Evolutionary conservation across 495 filamentous ascomycete species (phyloP).

Genomic region (Pseudoneurospora amorphoporcata): DNA sequence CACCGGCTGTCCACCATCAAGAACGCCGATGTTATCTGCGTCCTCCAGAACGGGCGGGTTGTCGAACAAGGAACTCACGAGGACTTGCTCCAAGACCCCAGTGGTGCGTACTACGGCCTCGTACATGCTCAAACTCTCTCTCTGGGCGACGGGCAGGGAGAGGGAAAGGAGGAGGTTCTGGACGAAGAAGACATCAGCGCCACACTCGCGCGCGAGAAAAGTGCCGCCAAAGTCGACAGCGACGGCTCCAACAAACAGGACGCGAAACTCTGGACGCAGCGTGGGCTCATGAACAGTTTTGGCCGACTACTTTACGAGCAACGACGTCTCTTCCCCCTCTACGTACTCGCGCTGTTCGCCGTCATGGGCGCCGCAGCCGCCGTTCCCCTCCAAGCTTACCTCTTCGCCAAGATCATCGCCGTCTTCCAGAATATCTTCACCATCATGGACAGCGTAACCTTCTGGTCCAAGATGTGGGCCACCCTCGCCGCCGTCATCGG

Average conservation of each 20-base stretch:
- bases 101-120: constrained; percentile 41
- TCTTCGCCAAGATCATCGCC: constrained; percentile 33
- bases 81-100: constrained; percentile 46
- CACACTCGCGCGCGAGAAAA: constrained; percentile 37
- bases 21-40: constrained; percentile 60
- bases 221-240: constrained; percentile 27
- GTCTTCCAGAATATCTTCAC: constrained; percentile 22
- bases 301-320: constrained; percentile 39
- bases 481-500: constrained; percentile 32
- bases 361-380: constrained; percentile 30
- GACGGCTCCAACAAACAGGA: constrained; percentile 7
- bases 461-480: constrained; percentile 42
- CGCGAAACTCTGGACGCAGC: constrained; percentile 20
- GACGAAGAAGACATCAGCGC: constrained; percentile 32
- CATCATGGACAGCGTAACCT: constrained; percentile 23
- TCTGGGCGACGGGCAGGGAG: constrained; percentile 20
- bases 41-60: constrained; percentile 50
- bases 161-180: constrained; percentile 12
- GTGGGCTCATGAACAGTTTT: constrained; percentile 33
- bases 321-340: constrained; percentile 26
- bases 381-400: constrained; percentile 32
- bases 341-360: constrained; percentile 24
- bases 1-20: constrained; percentile 63
- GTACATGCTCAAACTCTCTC: constrained; percentile 43
- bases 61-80: constrained; percentile 61